Evolutionary conservation across 768 basidiomycete species (phyloP).

Genomic region (Boletus sp.): DNA sequence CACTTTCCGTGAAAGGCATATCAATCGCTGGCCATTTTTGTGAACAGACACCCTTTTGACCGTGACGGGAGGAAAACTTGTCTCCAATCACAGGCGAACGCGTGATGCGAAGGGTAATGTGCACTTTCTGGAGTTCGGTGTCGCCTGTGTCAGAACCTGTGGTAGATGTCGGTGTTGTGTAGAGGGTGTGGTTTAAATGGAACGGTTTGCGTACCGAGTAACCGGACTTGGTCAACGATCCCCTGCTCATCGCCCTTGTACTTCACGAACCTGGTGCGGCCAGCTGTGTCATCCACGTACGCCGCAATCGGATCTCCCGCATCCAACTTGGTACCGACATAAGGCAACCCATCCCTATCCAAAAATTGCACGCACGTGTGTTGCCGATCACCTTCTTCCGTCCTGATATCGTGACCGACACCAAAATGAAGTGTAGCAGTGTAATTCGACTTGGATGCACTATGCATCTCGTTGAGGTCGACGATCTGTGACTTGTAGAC

Average conservation of each 20-base stretch:
- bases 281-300: slow-evolving; percentile 82
- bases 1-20: slow-evolving; percentile 99
- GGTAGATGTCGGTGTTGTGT: background rate
- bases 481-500: slow-evolving; percentile 93
- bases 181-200: background rate
- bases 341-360: slow-evolving; percentile 83
- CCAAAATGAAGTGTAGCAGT: slow-evolving; percentile 86
- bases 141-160: slow-evolving; percentile 88
- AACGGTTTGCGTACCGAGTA: slow-evolving; percentile 59
- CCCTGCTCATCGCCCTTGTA: slow-evolving; percentile 95
- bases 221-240: slow-evolving; percentile 86
- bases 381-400: slow-evolving; percentile 43
- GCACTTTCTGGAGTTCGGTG: slow-evolving; percentile 85
- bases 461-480: slow-evolving; percentile 79
- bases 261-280: slow-evolving; percentile 80
- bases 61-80: slow-evolving; percentile 98
- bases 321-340: slow-evolving; percentile 62
- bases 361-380: slow-evolving; percentile 52
- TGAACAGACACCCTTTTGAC: slow-evolving; percentile 99
- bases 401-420: slow-evolving; percentile 69
- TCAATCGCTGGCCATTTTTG: slow-evolving; percentile 98
- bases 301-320: slow-evolving; percentile 82
- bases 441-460: slow-evolving; percentile 54
- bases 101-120: slow-evolving; percentile 89
- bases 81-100: slow-evolving; percentile 97